Conservation (phyloP, 2,329 filamentous ascomycete genomes). For the Venturia oleaginea region DNA sequence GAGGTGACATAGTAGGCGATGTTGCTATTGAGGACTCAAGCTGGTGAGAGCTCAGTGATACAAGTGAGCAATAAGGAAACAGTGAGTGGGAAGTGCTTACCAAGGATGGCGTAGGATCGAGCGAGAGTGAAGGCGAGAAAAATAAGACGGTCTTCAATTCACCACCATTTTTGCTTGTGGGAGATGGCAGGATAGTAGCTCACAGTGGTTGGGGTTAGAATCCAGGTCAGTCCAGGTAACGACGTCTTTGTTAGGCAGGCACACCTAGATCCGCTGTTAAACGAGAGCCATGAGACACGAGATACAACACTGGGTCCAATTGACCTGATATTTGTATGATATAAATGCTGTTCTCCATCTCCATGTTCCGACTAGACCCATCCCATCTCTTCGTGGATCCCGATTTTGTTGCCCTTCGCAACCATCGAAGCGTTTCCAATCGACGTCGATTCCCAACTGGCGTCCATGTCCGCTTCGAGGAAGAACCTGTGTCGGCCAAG, state of each 20-base stretch:
- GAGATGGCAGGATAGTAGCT: too few relatives aligned
- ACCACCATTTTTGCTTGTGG: too few relatives aligned
- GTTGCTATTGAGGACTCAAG: background rate
- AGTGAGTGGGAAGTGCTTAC: too few relatives aligned
- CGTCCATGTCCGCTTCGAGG: background rate
- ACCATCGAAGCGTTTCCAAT: background rate
- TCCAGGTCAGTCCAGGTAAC: background rate
- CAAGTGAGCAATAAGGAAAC: background rate
- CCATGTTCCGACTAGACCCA: background rate
- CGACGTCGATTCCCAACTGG: background rate
- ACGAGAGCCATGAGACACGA: background rate
- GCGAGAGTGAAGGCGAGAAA: background rate
- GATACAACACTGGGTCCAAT: background rate
- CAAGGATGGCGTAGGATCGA: too few relatives aligned
- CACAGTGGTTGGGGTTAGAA: background rate
- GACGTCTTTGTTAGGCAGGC: background rate
- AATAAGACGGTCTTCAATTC: too few relatives aligned
- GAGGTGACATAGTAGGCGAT: background rate
- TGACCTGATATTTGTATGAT: background rate
- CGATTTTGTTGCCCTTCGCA: constrained; percentile 1
- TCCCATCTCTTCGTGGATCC: background rate
- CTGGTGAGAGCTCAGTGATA: background rate
- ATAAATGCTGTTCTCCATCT: background rate
- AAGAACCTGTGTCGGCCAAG: background rate
- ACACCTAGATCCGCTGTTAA: background rate